These are phyloP conservation scores for Thozetella sp. DNA, from an alignment of 495 filamentous ascomycete species.

Conservation along the genomic window DNA sequence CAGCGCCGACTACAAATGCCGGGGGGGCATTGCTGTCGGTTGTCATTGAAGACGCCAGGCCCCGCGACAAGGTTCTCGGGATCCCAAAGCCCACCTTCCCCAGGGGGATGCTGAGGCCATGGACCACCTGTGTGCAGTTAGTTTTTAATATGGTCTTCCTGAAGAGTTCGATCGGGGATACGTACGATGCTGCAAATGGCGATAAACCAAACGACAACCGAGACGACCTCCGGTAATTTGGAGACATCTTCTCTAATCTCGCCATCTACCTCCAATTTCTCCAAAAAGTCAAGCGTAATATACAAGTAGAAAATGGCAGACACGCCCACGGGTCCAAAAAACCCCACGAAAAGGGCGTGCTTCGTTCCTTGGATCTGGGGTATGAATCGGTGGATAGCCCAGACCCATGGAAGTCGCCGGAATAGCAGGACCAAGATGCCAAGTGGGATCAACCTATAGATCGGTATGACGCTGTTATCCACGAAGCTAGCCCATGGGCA, in stretches of 20 bases:
- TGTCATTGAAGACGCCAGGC: too few relatives aligned
- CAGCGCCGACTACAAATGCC: too few relatives aligned
- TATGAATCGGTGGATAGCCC: conserved; percentile 73
- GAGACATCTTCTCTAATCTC: conserved; percentile 66
- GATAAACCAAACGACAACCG: conserved; percentile 84
- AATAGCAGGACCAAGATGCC: conserved; percentile 80
- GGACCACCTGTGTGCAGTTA: conserved; percentile 67
- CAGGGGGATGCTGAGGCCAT: conserved; percentile 82
- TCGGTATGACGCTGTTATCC: conserved; percentile 69
- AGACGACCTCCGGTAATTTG: conserved; percentile 62
- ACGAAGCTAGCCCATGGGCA: conserved; percentile 79
- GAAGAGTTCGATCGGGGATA: not conserved
- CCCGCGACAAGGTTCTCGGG: conserved; percentile 73
- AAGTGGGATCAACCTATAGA: conserved; percentile 74
- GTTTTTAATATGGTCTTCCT: not conserved
- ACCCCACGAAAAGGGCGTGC: conserved; percentile 84
- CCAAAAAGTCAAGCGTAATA: conserved; percentile 70
- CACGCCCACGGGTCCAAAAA: conserved; percentile 95
- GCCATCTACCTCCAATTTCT: conserved; percentile 55
- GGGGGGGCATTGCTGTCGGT: too few relatives aligned
- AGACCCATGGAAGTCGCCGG: conserved; percentile 78
- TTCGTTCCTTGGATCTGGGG: conserved; percentile 74
- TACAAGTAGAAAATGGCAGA: conserved; percentile 91
- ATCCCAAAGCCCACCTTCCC: conserved; percentile 82
- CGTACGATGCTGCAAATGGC: conserved; percentile 85